Evolutionary conservation across 805 yeast genomes (phyloP), one percentile per base, ranked within the genome.

Genomic region (Middelhovenomyces tepae): DNA sequence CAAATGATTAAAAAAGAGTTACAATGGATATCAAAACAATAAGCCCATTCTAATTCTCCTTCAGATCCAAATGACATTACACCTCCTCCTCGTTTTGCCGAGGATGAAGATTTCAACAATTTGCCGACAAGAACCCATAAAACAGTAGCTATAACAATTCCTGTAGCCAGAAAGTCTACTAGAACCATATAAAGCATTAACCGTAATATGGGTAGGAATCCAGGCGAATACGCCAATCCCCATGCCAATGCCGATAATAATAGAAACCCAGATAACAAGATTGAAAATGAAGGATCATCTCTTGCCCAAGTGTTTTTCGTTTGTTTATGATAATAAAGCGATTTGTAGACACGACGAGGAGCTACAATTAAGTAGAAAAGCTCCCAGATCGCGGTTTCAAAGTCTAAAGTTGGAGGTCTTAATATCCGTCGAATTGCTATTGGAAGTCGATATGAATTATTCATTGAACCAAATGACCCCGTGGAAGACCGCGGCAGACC

Each of bases 371-470:
- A 60, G 48, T 84, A 71, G 40, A 79, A 62, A 57, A 86, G 78
- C 54, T 87, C 96, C 95, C 95, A 87, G 39, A 76, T 67, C 9
- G 95, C 95, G 1, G 94, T 82, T 55, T 87, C 96, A 48, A 86
- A 82, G 57, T 87, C 95, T 35, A 86, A 64, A 0, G 94, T 78
- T 6, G 78, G 81, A 1, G 94, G 87, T 44, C 75, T 74, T 42
- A 79, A 61, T 24, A 78, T 53, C 32, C 83, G 40, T 15, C 56
- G 45, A 16, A 57, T 8, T 6, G 17, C 29, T 26, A 26, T 6
- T 9, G 29, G 29, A 5, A 26, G n/a, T n/a, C n/a, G n/a, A n/a
- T n/a, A n/a, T n/a, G n/a, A n/a, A n/a, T n/a, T n/a, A n/a, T n/a
- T n/a, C n/a, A n/a, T n/a, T n/a, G n/a, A n/a, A n/a, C n/a, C n/a